Conservation (phyloP, 2,329 filamentous ascomycete species). For the Aspergillus luchuensis region DNA sequence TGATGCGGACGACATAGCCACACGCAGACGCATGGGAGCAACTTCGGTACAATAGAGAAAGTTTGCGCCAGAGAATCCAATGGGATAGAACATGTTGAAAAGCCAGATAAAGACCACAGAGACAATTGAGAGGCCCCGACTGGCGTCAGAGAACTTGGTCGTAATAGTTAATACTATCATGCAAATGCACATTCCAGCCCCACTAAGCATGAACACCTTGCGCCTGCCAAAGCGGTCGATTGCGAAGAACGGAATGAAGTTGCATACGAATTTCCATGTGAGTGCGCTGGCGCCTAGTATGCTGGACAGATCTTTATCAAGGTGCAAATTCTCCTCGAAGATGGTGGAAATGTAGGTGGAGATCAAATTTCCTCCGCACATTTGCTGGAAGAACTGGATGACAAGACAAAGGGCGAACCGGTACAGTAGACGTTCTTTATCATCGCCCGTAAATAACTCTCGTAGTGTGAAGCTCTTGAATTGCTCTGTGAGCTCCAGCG, state of each 20-base stretch:
- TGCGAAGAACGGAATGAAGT: slow-evolving; percentile 53
- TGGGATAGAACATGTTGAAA: slow-evolving; percentile 66
- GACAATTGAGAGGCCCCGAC: slow-evolving; percentile 15
- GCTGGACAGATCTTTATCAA: slow-evolving; percentile 19
- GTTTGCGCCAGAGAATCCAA: slow-evolving; percentile 63
- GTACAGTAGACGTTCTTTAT: slow-evolving; percentile 24
- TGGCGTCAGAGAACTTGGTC: slow-evolving; percentile 32
- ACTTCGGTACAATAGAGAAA: slow-evolving; percentile 53
- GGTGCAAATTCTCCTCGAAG: slow-evolving; percentile 19
- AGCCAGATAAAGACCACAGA: slow-evolving; percentile 53
- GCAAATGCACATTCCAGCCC: slow-evolving; percentile 55
- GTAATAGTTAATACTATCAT: slow-evolving; percentile 55
- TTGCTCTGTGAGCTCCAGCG: slow-evolving; percentile 12
- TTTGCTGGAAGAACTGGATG: slow-evolving; percentile 24
- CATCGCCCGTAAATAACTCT: slow-evolving; percentile 1
- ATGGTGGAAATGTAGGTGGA: slow-evolving; percentile 19
- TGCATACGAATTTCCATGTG: slow-evolving; percentile 60
- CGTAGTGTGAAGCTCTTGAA: neutral
- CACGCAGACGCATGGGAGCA: slow-evolving; percentile 57
- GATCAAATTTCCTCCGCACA: slow-evolving; percentile 22
- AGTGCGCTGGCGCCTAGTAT: slow-evolving; percentile 53
- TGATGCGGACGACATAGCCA: slow-evolving; percentile 60
- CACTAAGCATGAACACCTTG: slow-evolving; percentile 56
- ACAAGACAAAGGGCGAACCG: slow-evolving; percentile 22
- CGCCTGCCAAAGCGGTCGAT: slow-evolving; percentile 56